Evolutionary conservation across 1,284 basidiomycete genomes (phyloP).

Genomic region (Cryptococcus neoformans): DNA sequence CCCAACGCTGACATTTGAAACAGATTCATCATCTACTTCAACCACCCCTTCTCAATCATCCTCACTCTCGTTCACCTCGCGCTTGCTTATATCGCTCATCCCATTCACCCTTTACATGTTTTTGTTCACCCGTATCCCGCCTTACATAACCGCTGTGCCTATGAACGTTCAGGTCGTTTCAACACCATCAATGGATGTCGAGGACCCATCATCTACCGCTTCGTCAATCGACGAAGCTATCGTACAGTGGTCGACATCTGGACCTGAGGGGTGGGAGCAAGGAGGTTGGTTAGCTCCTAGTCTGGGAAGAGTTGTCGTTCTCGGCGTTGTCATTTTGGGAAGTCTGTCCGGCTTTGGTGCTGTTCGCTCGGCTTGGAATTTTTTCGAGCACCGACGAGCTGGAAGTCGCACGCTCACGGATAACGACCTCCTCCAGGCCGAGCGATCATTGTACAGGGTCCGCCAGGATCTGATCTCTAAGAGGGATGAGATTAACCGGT

Average conservation of each 20-base stretch:
- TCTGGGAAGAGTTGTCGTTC: constrained; percentile 46
- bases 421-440: constrained; percentile 39
- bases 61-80: constrained; percentile 25
- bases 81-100: constrained; percentile 42
- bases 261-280: constrained; percentile 40
- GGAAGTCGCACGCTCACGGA: constrained; percentile 27
- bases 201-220: constrained; percentile 13
- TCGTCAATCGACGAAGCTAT: constrained; percentile 19
- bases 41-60: constrained; percentile 19
- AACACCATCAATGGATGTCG: constrained; percentile 2
- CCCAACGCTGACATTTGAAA: neutral
- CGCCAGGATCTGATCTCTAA: constrained; percentile 43
- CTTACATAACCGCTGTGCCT: constrained; percentile 37
- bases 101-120: constrained; percentile 48
- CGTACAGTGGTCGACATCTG: constrained; percentile 27
- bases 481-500: constrained; percentile 34
- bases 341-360: constrained; percentile 47
- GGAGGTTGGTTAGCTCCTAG: constrained; percentile 45
- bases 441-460: constrained; percentile 45
- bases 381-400: constrained; percentile 33
- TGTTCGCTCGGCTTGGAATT: constrained; percentile 45
- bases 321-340: constrained; percentile 47
- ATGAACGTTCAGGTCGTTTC: neutral
- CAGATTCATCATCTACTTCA: constrained; percentile 17
- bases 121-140: constrained; percentile 47